Evolutionary conservation across 768 basidiomycete genomes (phyloP).

Genomic region (Exsudoporus frostii): DNA sequence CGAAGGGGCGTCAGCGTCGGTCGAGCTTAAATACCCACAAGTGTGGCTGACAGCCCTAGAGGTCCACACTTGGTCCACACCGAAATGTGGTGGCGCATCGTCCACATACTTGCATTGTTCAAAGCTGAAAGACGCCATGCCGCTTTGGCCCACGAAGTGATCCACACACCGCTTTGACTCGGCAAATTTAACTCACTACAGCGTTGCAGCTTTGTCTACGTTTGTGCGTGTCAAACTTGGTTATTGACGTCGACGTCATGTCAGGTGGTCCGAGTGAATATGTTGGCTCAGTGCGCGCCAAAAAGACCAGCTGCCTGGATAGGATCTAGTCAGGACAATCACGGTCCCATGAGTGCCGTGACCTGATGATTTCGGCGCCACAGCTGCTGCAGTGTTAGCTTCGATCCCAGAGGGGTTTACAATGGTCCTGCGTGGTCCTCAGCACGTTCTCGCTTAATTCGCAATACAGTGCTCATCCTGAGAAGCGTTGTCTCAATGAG

Average conservation of each 20-base stretch:
- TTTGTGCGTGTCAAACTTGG: not conserved
- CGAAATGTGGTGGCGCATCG: not conserved
- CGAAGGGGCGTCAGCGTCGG: not conserved
- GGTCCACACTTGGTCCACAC: not conserved
- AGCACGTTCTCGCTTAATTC: not conserved
- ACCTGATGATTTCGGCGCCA: not conserved
- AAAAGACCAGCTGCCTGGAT: not conserved
- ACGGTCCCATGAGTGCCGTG: no score
- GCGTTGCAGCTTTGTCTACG: not conserved
- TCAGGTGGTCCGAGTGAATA: not conserved
- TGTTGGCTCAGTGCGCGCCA: not conserved
- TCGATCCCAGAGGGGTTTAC: not conserved
- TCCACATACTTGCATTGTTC: constrained; percentile 3
- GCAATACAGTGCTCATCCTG: not conserved
- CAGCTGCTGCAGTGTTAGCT: not conserved
- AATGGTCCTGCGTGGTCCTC: not conserved
- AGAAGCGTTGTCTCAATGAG: not conserved
- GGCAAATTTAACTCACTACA: not conserved
- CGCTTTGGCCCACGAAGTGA: not conserved
- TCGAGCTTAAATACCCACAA: constrained; percentile 8
- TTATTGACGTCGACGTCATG: not conserved
- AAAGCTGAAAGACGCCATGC: not conserved
- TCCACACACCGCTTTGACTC: constrained; percentile 1
- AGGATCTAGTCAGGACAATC: not conserved
- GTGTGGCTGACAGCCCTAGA: constrained; percentile 7